Conservation (phyloP, 2,329 filamentous ascomycete genomes). For the Biscogniauxia mediterranea region DNA sequence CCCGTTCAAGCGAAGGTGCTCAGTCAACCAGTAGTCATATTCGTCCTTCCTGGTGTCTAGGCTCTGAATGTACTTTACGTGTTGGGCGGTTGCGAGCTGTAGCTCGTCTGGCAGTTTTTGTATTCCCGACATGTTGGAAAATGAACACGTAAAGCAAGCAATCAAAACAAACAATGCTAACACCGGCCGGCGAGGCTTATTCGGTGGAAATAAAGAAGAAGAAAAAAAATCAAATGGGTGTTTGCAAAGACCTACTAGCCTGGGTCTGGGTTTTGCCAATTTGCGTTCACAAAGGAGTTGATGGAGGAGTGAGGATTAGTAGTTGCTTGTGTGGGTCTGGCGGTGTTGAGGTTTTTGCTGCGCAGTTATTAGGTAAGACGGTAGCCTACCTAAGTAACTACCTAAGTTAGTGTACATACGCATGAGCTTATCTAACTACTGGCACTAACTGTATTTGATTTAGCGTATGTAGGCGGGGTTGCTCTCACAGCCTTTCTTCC, state of each 20-base stretch:
- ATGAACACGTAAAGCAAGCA: neutral
- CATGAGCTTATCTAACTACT: too few species aligned
- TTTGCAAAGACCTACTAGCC: too few species aligned
- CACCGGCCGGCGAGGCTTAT: too few species aligned
- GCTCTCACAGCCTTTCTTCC: neutral
- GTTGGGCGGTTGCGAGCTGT: conserved; percentile 53
- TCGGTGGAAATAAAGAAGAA: too few species aligned
- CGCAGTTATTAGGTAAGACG: too few species aligned
- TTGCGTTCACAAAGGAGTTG: neutral
- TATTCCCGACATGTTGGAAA: conserved; percentile 33
- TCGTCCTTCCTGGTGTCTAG: conserved; percentile 91
- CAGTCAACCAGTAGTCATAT: conserved; percentile 96
- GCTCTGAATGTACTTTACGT: conserved; percentile 90
- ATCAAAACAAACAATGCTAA: neutral
- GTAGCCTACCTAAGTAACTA: neutral
- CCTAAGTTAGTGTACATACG: too few species aligned
- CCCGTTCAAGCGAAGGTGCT: conserved; percentile 92
- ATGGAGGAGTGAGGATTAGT: neutral
- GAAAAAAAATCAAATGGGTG: neutral
- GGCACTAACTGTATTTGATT: neutral
- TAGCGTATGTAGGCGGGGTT: neutral
- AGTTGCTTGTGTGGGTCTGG: neutral
- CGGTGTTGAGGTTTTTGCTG: neutral
- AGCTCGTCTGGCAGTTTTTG: conserved; percentile 40
- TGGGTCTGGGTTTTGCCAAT: too few species aligned